Evolutionary conservation across 441 rosid species (phyloP).

Genomic region (Jatropha podagrica): DNA sequence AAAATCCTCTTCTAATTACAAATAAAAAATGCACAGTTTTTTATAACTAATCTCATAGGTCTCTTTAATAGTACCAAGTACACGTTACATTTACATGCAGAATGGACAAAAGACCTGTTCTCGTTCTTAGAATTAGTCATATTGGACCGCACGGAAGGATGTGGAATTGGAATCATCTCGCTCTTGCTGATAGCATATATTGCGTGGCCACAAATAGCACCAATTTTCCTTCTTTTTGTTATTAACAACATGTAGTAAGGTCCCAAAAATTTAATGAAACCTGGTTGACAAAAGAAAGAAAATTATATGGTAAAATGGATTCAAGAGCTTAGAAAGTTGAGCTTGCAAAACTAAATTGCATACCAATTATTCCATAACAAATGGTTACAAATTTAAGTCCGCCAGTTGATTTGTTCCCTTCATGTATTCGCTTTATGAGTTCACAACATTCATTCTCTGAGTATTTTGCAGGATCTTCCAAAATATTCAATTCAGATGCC

Average conservation of each 20-base stretch:
- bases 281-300: slow-evolving; percentile 33
- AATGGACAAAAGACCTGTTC: slow-evolving; percentile 67
- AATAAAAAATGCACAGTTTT: slow-evolving; percentile 27
- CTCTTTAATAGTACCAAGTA: slow-evolving; percentile 31
- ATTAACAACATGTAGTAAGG: slow-evolving; percentile 95
- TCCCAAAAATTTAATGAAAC: slow-evolving; percentile 91
- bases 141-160: slow-evolving; percentile 51
- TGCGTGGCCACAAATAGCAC: slow-evolving; percentile 82
- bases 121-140: slow-evolving; percentile 60
- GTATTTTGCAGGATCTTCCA: slow-evolving; percentile 70
- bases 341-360: slow-evolving; percentile 21
- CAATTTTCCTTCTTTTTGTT: slow-evolving; percentile 83
- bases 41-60: slow-evolving; percentile 34
- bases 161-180: slow-evolving; percentile 74
- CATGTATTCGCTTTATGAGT: slow-evolving; percentile 75
- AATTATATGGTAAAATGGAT: slow-evolving; percentile 11
- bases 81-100: slow-evolving; percentile 32
- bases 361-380: slow-evolving; percentile 93
- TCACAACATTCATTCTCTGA: slow-evolving; percentile 72
- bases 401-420: slow-evolving; percentile 84
- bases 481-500: slow-evolving; percentile 64
- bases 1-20: slow-evolving; percentile 55
- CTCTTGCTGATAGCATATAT: slow-evolving; percentile 73
- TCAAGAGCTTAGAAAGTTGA: background rate
- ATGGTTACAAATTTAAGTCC: slow-evolving; percentile 79